Conservation (phyloP, 2,329 filamentous ascomycete genomes). For the Penicillium sp. region DNA sequence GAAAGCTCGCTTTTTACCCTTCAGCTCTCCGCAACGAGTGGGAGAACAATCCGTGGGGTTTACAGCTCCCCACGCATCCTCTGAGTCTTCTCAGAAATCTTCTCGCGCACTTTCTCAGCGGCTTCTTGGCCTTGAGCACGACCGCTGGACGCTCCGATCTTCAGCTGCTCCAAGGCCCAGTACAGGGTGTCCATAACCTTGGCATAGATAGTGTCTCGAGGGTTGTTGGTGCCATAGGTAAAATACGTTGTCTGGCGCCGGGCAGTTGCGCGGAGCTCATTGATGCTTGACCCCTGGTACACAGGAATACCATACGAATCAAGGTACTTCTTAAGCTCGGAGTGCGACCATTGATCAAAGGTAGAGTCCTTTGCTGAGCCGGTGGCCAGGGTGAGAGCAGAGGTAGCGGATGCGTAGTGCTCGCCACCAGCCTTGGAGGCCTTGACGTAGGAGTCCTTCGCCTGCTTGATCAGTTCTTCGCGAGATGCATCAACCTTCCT, state of each 20-base stretch:
- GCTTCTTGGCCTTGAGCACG: conserved; percentile 49
- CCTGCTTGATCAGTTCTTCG: conserved; percentile 66
- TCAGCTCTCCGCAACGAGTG: background rate
- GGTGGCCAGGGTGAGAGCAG: conserved; percentile 65
- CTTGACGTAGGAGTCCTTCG: conserved; percentile 46
- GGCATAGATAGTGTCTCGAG: conserved; percentile 63
- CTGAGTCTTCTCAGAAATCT: conserved; percentile 53
- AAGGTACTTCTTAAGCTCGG: conserved; percentile 73
- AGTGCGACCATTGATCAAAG: conserved; percentile 70
- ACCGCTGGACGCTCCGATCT: conserved; percentile 48
- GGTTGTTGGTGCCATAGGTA: conserved; percentile 68
- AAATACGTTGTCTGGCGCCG: conserved; percentile 74
- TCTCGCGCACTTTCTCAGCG: conserved; percentile 43
- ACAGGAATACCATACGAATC: conserved; percentile 71
- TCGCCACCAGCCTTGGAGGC: conserved; percentile 48
- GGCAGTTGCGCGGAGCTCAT: conserved; percentile 68
- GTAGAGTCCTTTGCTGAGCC: conserved; percentile 61
- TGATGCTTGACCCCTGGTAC: conserved; percentile 65
- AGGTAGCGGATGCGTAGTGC: conserved; percentile 63
- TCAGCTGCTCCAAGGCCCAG: conserved; percentile 51
- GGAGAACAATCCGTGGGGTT: conserved; percentile 8
- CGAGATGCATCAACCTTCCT: conserved; percentile 64
- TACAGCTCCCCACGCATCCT: conserved; percentile 34
- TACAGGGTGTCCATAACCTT: conserved; percentile 53
- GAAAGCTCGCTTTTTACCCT: background rate